Base-by-base conservation (phyloP, 768 basidiomycete species). In the Dioszegia hungarica region DNA sequence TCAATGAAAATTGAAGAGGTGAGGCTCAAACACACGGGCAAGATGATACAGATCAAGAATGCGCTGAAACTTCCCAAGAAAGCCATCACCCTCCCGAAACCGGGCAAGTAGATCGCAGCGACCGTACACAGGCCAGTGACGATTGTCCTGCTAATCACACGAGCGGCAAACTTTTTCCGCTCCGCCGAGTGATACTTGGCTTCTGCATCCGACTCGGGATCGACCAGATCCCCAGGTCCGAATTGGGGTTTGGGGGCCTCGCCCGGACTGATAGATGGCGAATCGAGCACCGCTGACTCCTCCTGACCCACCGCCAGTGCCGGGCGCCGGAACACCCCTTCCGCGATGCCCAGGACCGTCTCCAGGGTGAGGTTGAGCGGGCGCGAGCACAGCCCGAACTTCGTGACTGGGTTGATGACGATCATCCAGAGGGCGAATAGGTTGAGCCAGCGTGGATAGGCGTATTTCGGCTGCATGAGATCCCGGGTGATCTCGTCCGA, bases 21-120 rank as follows among this genome's bases (percentile, higher is more conserved):
- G 11, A 24, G 15, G 86, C 77, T 70, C 88, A 6, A 88, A 24
- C 82, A 78, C 36, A 93, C 79, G 4, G 90, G 92, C 10, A 86
- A 83, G 57, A 89, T 84, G 22, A 88, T 81, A 60, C 87, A 88
- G 22, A 90, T 80, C 67, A 85, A 78, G 60, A 84, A 84, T 0
- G 90, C 87, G 33, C 86, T 85, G 74, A 90, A 90, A n/a, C 89
- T 86, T 2, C 93, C 93, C 50, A 97, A 79, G 74, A 95, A 88
- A 1, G 90, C 88, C 88, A 92, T 90, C 33, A 77, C 68, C 49
- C 62, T 56, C 5, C 85, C 84, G 75, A 93, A 93, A 52, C 88
- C 82, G 5, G 90, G 90, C 20, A 92, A 74, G 49, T 82, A 71
- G 56, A 90, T 86, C 19, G 91, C 90, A 24, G 86, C 83, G 29